Base-by-base conservation (phyloP, 1,139 yeast species). In the Sugiyamaella castrensis region DNA sequence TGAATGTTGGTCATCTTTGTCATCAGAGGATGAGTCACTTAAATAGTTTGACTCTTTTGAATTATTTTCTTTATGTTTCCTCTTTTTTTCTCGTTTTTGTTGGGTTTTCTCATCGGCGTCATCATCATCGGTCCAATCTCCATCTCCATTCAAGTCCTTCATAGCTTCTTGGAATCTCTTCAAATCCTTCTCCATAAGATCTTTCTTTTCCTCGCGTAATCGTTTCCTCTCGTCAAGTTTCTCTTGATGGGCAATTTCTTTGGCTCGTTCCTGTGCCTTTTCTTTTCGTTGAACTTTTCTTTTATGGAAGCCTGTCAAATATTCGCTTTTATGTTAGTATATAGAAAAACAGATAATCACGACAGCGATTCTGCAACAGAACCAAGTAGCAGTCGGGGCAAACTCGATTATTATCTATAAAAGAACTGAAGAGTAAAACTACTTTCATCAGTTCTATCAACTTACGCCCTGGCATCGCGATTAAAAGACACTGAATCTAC, bases 261-360 rank as follows among this genome's bases (percentile, higher is more conserved):
- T 81, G 46, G 77, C 78, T 59, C 75, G 81, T 53, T 79, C 86
- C 57, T 80, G 81, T 0, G 98, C 98, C 58, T 83, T 83, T 70
- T 88, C 91, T 69, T 86, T 87, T 66, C 98, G 77, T 62, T 86
- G 86, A 16, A 91, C 65, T 67, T 92, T 92, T 63, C 98, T 79
- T 70, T 92, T 92, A 67, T 92, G 98, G 66, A 92, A 92, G 31
- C 98, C 98, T 1, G 97, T 92, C 58, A 92, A 72, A 67, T 83
- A 92, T 53, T 91, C 96, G 34, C 73, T 67, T 30, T 24, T 12
- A 11, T 28, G 42, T 43, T 43, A 43, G 47, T 35, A 15, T 11
- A n/a, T 8, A 15, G 11, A 4, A 19, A 19, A 19, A 19, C n/a
- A n/a, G n/a, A n/a, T n/a, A n/a, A n/a, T n/a, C n/a, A n/a, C n/a